A percentile compares a stretch with the other conserved stretches of the same genome.
phyloP scores from a whole-genome alignment of 495 filamentous ascomycete genomes.

The Podospora fimiseda region DNA sequence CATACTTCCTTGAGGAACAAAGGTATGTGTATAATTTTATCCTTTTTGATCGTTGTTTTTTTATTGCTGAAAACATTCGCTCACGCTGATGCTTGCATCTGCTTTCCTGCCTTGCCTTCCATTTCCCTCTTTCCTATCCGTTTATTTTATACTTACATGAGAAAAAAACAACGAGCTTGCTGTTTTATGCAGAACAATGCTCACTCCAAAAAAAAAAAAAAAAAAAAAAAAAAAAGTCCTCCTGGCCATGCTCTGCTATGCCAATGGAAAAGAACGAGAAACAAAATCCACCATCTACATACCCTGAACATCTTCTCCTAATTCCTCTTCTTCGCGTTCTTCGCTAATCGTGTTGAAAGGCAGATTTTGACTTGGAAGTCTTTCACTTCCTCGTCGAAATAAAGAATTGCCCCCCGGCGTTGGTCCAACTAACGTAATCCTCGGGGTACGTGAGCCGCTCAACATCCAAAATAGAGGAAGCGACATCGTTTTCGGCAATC shows the following conservation, averaged over 20 bases:
- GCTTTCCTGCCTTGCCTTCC: background rate
- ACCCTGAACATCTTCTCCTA: no score
- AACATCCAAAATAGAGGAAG: conserved; percentile 67
- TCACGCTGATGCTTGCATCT: background rate
- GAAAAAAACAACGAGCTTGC: no score
- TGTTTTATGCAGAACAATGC: background rate
- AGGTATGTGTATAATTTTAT: conserved; percentile 3
- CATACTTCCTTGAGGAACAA: no score
- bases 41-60: no score
- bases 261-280: background rate
- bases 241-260: background rate
- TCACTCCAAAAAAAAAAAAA: background rate
- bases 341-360: no score
- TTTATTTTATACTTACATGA: no score
- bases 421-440: conserved; percentile 86
- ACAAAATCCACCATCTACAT: no score
- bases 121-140: background rate
- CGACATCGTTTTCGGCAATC: conserved; percentile 51
- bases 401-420: conserved; percentile 73
- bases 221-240: background rate
- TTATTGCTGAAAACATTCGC: no score
- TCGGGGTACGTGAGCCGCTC: conserved; percentile 72
- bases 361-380: background rate
- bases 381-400: conserved; percentile 73
- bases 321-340: no score